Evolutionary conservation across 805 yeast species (phyloP), one percentile per base, ranked within the genome.

Genomic region (Suhomyces sp.): DNA sequence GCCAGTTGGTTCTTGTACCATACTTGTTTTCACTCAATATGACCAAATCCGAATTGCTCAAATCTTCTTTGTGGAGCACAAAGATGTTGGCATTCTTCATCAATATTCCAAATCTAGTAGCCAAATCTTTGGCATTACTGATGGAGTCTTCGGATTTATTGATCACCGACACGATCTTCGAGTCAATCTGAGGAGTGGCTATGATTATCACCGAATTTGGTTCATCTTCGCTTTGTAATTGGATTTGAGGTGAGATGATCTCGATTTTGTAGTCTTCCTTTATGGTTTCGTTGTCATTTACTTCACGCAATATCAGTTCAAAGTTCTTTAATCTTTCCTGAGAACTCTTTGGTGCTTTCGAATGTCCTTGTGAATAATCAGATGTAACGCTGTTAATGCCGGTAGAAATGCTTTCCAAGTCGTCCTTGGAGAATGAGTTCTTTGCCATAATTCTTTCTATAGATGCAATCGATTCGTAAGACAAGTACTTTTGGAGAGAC

Each of bases 1-100:
- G 97, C 97, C 97, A 92, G 17, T 72, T 72, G 13, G 69, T 61
- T 7, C 62, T 67, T 2, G 88, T 80, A 0, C 96, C 94, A 68
- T 90, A 91, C 2, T 80, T 71, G 10, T 70, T 68, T 10, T 72
- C 68, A 44, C 80, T 78, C 59, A 80, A 77, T 31, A 77, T 73
- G 8, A 77, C 60, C 48, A 75, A 76, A 5, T 77, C 73, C 22
- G 75, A 66, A 15, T 52, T 53, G 2, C 47, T 55, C 5, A 62
- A 41, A 22, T 82, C 83, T 5, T 75, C 74, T 57, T 82, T 81
- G 46, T 81, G 75, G 47, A 92, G 74, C 4, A 87, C 83, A 62
- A 86, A 87, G 19, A 89, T 81, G 61, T 86, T 88, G 0, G 97
- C 90, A 58, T 85, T 82, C 44, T 80, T 74, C 48, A 90, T 65